phyloP scores from a whole-genome alignment of 2,329 filamentous ascomycete species.

The Pseudogymnoascus sp. region DNA sequence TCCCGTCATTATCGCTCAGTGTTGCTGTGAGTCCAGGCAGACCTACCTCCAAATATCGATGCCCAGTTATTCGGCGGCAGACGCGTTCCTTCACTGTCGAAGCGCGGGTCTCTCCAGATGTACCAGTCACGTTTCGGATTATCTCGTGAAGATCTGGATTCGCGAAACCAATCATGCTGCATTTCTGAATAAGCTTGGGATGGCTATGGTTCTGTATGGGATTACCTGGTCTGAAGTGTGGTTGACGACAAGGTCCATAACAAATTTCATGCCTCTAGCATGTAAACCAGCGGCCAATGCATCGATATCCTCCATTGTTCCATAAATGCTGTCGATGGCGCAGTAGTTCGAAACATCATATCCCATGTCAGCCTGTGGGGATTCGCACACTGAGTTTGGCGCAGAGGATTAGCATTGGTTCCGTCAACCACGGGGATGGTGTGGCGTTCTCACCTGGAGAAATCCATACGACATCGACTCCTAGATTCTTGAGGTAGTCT shows the following conservation, averaged over 20 bases:
- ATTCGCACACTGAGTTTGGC: slow-evolving; percentile 42
- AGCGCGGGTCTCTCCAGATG: slow-evolving; percentile 46
- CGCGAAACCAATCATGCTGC: slow-evolving; percentile 51
- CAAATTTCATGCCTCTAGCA: slow-evolving; percentile 50
- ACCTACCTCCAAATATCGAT: slow-evolving; percentile 35
- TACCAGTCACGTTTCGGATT: slow-evolving; percentile 54
- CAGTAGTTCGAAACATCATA: slow-evolving; percentile 62
- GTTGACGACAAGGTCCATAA: slow-evolving; percentile 63
- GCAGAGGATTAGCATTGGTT: neutral
- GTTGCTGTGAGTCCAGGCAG: slow-evolving; percentile 28
- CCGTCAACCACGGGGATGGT: neutral
- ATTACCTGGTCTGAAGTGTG: slow-evolving; percentile 45
- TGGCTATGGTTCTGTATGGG: neutral
- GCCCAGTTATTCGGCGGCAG: slow-evolving; percentile 39
- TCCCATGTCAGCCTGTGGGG: slow-evolving; percentile 57
- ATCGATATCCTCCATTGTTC: slow-evolving; percentile 58
- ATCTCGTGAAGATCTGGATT: slow-evolving; percentile 39
- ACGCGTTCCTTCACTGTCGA: slow-evolving; percentile 28
- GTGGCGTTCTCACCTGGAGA: slow-evolving; percentile 35
- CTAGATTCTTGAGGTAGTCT: slow-evolving; percentile 49
- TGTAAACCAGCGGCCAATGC: slow-evolving; percentile 49
- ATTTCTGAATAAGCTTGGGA: neutral
- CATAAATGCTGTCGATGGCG: slow-evolving; percentile 54
- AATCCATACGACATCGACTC: slow-evolving; percentile 55
- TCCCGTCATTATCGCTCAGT: slow-evolving; percentile 33